Evolutionary conservation across 441 rosid species (phyloP).

Genomic region (Hura crepitans): DNA sequence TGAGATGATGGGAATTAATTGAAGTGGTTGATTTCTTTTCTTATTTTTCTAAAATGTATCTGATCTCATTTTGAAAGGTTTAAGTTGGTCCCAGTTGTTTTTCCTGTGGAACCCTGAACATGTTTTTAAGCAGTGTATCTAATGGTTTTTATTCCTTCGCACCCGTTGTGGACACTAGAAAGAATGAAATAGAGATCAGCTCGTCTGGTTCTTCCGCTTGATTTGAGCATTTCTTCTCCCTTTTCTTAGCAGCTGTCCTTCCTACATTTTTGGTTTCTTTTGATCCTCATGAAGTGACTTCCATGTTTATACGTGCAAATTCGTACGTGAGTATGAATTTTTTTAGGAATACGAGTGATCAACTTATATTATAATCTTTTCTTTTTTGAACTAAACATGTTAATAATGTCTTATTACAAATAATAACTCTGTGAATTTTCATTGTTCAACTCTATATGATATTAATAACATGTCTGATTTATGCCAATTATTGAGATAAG

Average conservation of each 20-base stretch:
- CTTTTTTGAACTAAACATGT: too few relatives aligned
- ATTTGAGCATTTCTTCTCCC: neutral
- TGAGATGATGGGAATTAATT: conserved; percentile 23
- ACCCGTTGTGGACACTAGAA: conserved; percentile 17
- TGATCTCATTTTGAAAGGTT: conserved; percentile 22
- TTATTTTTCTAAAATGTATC: conserved; percentile 29
- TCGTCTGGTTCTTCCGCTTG: conserved; percentile 29
- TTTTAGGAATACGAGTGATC: too few relatives aligned
- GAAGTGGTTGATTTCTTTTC: conserved; percentile 29
- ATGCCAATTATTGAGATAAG: too few relatives aligned
- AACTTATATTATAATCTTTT: too few relatives aligned
- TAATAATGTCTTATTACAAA: too few relatives aligned
- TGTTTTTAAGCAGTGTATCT: conserved; percentile 32
- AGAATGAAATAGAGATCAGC: conserved; percentile 31
- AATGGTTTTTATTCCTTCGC: conserved; percentile 21
- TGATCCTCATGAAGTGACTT: neutral
- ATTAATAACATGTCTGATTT: too few relatives aligned
- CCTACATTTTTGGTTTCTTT: neutral
- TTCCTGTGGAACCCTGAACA: conserved; percentile 34
- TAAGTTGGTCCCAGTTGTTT: conserved; percentile 33
- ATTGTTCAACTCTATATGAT: too few relatives aligned
- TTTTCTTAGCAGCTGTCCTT: too few relatives aligned
- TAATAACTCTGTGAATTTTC: too few relatives aligned
- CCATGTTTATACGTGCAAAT: too few relatives aligned
- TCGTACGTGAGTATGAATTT: too few relatives aligned